Percentiles rank a stretch among this genome's conserved stretches.
Conservation (phyloP, 2,329 filamentous ascomycete species). For the Eurotiales sp. region DNA sequence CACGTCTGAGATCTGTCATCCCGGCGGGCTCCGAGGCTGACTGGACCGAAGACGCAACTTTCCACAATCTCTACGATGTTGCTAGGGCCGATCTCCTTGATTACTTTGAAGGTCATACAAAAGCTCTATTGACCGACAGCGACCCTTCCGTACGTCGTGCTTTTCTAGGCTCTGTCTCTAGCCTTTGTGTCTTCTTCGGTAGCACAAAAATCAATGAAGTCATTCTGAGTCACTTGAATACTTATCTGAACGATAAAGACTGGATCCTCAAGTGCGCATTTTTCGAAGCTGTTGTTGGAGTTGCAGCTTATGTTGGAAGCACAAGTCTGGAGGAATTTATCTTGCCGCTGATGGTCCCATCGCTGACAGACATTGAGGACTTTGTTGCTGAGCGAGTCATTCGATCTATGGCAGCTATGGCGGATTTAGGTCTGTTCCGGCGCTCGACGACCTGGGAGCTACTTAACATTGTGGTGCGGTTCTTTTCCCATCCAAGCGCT, state of each 20-base stretch:
- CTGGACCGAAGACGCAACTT: constrained; percentile 63
- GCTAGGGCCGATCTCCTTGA: constrained; percentile 78
- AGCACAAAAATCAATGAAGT: constrained; percentile 91
- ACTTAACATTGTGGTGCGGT: constrained; percentile 75
- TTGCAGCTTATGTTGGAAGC: constrained; percentile 84
- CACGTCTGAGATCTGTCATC: constrained; percentile 71
- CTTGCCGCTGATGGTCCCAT: constrained; percentile 90
- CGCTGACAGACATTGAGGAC: constrained; percentile 86
- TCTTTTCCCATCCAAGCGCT: constrained; percentile 87
- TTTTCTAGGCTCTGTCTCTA: constrained; percentile 85
- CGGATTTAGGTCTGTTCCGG: constrained; percentile 81
- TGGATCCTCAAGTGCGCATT: constrained; percentile 97
- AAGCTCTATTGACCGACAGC: constrained; percentile 79
- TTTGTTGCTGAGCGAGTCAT: constrained; percentile 90
- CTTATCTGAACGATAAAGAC: constrained; percentile 91
- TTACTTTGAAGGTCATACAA: constrained; percentile 83
- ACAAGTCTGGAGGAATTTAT: constrained; percentile 92
- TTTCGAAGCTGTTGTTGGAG: constrained; percentile 90
- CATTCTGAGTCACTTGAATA: constrained; percentile 93
- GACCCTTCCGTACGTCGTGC: constrained; percentile 84
- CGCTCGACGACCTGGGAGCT: constrained; percentile 82
- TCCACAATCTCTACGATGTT: constrained; percentile 81
- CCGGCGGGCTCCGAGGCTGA: constrained; percentile 71
- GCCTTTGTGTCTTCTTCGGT: constrained; percentile 91
- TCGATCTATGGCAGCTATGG: constrained; percentile 82